phyloP scores from a whole-genome alignment of 208 protist genomes.

The Trypanosoma boissoni region DNA sequence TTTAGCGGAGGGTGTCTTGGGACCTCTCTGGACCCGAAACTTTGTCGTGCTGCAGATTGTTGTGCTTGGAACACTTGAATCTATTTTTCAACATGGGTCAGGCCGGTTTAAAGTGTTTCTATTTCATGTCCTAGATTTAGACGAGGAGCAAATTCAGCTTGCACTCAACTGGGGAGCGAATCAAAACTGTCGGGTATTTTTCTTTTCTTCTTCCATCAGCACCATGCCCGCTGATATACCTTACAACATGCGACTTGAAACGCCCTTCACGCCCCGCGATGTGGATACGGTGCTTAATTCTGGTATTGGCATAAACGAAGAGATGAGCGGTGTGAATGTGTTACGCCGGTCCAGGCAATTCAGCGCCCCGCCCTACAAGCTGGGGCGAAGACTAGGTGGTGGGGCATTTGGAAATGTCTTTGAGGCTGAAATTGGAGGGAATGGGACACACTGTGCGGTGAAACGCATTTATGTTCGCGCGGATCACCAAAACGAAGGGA shows the following conservation, averaged over 20 bases:
- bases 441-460: conserved; percentile 65
- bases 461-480: conserved; percentile 82
- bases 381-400: conserved; percentile 70
- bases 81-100: conserved; percentile 39
- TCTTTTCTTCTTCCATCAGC: conserved; percentile 32
- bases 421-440: conserved; percentile 72
- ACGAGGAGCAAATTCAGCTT: conserved; percentile 24
- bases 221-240: conserved; percentile 34
- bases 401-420: conserved; percentile 84
- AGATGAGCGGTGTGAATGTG: conserved; percentile 25
- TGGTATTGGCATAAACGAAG: conserved; percentile 48
- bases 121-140: conserved; percentile 49
- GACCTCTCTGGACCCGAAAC: conserved; percentile 50
- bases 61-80: conserved; percentile 34
- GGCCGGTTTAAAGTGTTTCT: conserved; percentile 69
- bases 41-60: conserved; percentile 47
- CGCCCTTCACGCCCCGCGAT: conserved; percentile 41
- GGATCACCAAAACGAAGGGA: conserved; percentile 24
- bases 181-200: conserved; percentile 53
- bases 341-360: conserved; percentile 17
- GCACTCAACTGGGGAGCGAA: conserved; percentile 44
- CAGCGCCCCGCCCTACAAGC: conserved; percentile 63
- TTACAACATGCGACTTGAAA: conserved; percentile 23
- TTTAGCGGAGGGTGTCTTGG: conserved; percentile 29
- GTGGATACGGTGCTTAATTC: conserved; percentile 43